phyloP scores from a whole-genome alignment of 2,329 filamentous ascomycete genomes.

The Pseudogymnoascus sp. region DNA sequence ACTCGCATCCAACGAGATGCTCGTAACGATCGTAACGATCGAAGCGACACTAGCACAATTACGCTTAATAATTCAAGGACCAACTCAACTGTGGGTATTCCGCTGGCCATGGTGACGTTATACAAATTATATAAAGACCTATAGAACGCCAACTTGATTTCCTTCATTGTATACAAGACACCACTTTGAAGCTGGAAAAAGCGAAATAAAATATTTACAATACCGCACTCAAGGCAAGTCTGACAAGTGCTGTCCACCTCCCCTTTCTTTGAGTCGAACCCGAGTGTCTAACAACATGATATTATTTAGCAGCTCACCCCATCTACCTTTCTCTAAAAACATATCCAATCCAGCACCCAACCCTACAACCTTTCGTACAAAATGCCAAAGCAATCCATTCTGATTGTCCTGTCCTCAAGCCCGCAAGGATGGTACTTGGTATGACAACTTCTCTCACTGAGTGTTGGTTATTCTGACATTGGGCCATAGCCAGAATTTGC shows the following conservation, averaged over 20 bases:
- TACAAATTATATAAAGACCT: neutral
- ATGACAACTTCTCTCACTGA: conserved; percentile 12
- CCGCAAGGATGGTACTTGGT: conserved; percentile 47
- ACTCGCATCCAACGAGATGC: neutral
- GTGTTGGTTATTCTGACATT: neutral
- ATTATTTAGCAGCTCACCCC: neutral
- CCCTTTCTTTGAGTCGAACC: neutral
- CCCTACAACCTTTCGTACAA: neutral
- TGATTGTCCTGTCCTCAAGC: conserved; percentile 45
- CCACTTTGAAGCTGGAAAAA: neutral
- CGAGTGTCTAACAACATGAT: neutral
- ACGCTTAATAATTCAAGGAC: neutral
- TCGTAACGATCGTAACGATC: neutral
- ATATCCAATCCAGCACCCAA: neutral
- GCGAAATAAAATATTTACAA: neutral
- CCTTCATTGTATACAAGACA: neutral
- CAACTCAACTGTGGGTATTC: neutral
- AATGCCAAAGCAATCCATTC: conserved; percentile 24
- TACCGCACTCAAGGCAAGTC: neutral
- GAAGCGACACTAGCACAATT: neutral
- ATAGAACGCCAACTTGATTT: neutral
- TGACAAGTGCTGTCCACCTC: neutral
- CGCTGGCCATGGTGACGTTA: neutral
- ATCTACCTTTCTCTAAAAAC: neutral
- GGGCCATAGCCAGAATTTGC: conserved; percentile 38